phyloP scores from a whole-genome alignment of 371 early-diverging fungal species.

The Mucor mucedo region DNA sequence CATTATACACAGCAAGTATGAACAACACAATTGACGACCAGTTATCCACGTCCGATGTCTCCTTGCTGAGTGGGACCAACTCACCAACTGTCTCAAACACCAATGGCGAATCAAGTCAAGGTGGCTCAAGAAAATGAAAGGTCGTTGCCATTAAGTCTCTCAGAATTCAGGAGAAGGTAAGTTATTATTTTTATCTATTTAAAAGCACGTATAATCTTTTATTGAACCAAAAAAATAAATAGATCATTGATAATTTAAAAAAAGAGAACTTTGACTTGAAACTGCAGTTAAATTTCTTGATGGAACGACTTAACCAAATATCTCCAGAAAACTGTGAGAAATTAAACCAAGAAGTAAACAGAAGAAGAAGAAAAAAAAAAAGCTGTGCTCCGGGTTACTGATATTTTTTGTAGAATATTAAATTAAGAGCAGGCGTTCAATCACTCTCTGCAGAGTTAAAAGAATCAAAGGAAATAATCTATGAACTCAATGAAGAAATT shows the following conservation, averaged over 20 bases:
- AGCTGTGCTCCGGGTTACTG: not conserved
- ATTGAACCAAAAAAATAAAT: slow-evolving; percentile 1
- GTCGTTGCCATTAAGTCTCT: slow-evolving; percentile 43
- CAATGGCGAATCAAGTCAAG: not conserved
- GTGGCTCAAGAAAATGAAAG: not conserved
- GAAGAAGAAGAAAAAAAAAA: not conserved
- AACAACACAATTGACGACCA: slow-evolving; percentile 10
- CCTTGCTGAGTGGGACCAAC: slow-evolving; percentile 27
- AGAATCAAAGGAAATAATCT: slow-evolving; percentile 54
- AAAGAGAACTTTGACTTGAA: slow-evolving; percentile 78
- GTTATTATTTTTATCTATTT: not conserved
- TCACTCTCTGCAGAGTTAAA: slow-evolving; percentile 52
- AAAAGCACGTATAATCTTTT: not conserved
- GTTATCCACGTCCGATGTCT: slow-evolving; percentile 38
- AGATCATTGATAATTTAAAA: slow-evolving; percentile 72
- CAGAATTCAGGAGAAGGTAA: slow-evolving; percentile 70
- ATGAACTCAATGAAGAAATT: slow-evolving; percentile 51
- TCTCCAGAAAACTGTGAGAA: slow-evolving; percentile 66
- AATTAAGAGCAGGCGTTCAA: slow-evolving; percentile 58
- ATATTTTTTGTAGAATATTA: slow-evolving; percentile 50
- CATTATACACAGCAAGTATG: not conserved
- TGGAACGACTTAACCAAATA: slow-evolving; percentile 60
- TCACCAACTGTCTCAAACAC: slow-evolving; percentile 11
- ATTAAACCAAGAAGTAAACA: slow-evolving; percentile 59
- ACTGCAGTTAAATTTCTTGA: slow-evolving; percentile 68